Base-by-base conservation (phyloP, 495 filamentous ascomycete species). In the Parathielavia appendiculata region DNA sequence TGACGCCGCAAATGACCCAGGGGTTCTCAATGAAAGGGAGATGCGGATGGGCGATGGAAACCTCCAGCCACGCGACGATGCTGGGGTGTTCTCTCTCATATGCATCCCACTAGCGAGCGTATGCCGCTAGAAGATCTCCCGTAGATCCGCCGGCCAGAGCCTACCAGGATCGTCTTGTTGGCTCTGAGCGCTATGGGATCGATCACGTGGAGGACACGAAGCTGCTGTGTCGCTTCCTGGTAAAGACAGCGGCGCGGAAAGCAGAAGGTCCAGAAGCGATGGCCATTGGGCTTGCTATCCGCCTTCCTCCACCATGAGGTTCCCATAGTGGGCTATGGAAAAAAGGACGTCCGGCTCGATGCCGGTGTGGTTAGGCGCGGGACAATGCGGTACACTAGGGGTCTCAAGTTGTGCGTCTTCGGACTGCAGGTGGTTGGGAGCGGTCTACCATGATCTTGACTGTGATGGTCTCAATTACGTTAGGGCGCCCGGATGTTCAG, bases 1-100 rank as follows among this genome's bases (percentile, higher is more conserved):
- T 23, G 35, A 52, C 35, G 12, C 50, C 35, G 13, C 35, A 52
- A 13, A 52, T 40, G 10, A 35, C 50, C 50, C 50, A 52, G 2
- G 50, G 50, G 20, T 6, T 39, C 16, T 38, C 32, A 11, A 16
- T 16, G 5, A 2, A 16, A 14, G 50, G 13, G 19, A 5, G 2
- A 3, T 1, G 16, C 8, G 45, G 12, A 6, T 14, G 6, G 5
- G 13, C 23, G 1, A 48, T 2, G 1, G 32, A 16, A 3, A 3
- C 7, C 5, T 3, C 2, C 45, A 48, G 23, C 45, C 45, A 48
- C 1, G 19, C 13, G 16, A 12, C 16, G 14, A 44, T 5, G 43
- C 1, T 45, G 43, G 40, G 40, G 6, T 2, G 17, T 12, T 23
- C 19, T 23, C 4, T 1, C 1, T 23, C 11, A 1, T 14, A 1